Base-by-base conservation (phyloP, 139 green algal species). In the Tetradesmus lagerheimii region DNA sequence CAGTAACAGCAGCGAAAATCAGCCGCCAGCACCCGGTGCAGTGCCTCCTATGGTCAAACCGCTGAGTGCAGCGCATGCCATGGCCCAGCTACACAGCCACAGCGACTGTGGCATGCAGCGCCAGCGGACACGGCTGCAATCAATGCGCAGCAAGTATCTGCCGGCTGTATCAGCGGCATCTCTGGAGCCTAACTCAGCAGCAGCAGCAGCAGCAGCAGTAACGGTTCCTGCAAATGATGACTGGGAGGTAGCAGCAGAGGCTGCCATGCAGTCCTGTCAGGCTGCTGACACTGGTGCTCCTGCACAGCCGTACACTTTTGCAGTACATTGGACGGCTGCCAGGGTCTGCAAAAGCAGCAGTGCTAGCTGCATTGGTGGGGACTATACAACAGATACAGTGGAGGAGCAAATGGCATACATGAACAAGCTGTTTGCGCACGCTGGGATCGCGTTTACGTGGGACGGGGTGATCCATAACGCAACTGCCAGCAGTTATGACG, bases 401-500 rank as follows among this genome's bases (percentile, higher is more conserved):
- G 2, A 66, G 16, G 11, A 64, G 2, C 83, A 88, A n/a, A 64
- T 88, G 6, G 64, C 12, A 2, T 64, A 67, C 31, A 9, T 80
- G 12, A 88, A 88, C 64, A n/a, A 29, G 25, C 37, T 88, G 38
- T 88, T n/a, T 74, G 83, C 83, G 27, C 62, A 50, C 14, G 43
- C 27, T 45, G 83, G 83, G 3, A 34, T 88, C 31, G 29, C 34
- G 38, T 88, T 81, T 41, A 31, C 25, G 0, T 88, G 83, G 83
- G 62, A 88, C 76, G 83, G 64, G 11, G 27, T 80, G 5, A 64
- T 88, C 11, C 35, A 88, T 18, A 64, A 80, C 1, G 83, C 64
- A 15, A 43, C 71, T 18, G 83, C 83, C 3, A 41, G 15, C 4
- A 41, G 29, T 9, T 27, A 41, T 37, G 20, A 31, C 9, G 37